Evolutionary conservation across 2,329 filamentous ascomycete genomes (phyloP).

Genomic region (Verticillium isaacii): DNA sequence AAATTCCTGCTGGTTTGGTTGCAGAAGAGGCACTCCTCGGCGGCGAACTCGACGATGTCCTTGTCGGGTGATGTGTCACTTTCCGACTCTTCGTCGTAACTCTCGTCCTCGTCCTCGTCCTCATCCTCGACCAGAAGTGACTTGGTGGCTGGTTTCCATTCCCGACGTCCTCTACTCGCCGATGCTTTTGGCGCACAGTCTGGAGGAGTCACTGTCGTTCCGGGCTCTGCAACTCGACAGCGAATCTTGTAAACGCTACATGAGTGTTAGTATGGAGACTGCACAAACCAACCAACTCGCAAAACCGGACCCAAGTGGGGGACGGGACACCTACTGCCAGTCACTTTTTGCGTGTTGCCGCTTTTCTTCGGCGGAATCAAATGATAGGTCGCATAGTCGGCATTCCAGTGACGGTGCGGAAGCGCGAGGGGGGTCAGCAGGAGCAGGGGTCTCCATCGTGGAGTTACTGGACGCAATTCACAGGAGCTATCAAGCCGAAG

Average conservation of each 20-base stretch:
- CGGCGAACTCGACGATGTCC: slow-evolving; percentile 16
- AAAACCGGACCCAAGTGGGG: too few species aligned
- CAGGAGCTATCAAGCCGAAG: too few species aligned
- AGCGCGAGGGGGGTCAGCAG: too few species aligned
- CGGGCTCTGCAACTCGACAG: not conserved
- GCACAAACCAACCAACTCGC: not conserved
- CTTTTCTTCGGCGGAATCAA: not conserved
- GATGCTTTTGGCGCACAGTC: not conserved
- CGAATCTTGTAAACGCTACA: not conserved
- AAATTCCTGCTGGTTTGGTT: slow-evolving; percentile 20
- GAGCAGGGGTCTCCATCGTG: too few species aligned
- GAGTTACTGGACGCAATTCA: too few species aligned
- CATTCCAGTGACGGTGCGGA: not conserved
- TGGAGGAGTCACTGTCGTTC: not conserved
- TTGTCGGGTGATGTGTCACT: not conserved
- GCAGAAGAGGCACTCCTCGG: slow-evolving; percentile 39
- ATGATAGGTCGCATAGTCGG: not conserved
- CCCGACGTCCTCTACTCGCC: not conserved
- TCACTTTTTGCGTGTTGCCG: not conserved
- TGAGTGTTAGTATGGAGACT: not conserved
- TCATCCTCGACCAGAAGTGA: not conserved
- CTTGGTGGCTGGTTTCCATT: not conserved
- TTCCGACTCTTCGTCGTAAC: not conserved
- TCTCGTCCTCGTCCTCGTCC: not conserved
- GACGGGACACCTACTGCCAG: not conserved